A percentile compares a stretch with the other conserved stretches of the same genome.
phyloP scores from a whole-genome alignment of 495 filamentous ascomycete genomes.

The Rostrohypoxylon terebratum region DNA sequence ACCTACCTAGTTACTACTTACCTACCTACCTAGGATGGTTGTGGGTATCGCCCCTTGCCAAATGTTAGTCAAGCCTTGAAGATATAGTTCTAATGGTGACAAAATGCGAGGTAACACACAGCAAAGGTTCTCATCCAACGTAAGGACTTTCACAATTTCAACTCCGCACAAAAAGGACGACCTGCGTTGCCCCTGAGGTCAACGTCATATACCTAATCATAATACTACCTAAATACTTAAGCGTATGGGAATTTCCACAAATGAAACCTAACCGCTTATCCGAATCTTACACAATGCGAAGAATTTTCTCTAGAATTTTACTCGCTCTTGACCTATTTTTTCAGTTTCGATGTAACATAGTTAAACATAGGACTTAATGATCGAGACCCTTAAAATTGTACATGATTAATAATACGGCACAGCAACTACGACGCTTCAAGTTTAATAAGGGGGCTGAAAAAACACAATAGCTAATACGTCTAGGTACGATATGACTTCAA shows the following conservation, averaged over 20 bases:
- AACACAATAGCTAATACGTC: not conserved
- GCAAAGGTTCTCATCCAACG: constrained; percentile 14
- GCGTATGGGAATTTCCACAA: not conserved
- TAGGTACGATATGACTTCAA: not conserved
- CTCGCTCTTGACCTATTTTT: not conserved
- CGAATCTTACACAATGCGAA: not conserved
- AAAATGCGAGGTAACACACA: constrained; percentile 8
- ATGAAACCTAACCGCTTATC: constrained; percentile 4
- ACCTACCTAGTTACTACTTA: too few relatives aligned
- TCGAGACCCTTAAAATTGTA: not conserved
- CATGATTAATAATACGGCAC: not conserved
- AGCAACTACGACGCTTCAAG: too few relatives aligned
- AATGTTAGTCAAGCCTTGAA: not conserved
- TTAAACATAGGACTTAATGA: not conserved
- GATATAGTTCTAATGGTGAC: not conserved
- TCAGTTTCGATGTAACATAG: constrained; percentile 6
- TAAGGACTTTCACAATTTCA: constrained; percentile 10
- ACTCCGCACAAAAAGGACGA: not conserved
- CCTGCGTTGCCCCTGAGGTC: constrained; percentile 10
- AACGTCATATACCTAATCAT: constrained; percentile 3
- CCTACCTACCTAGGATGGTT: too few relatives aligned
- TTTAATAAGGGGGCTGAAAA: not conserved
- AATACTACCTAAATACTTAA: not conserved
- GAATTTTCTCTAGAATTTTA: not conserved
- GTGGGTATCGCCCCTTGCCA: not conserved